phyloP scores from a whole-genome alignment of 1,284 basidiomycete species.

The Schizopora paradoxa region DNA sequence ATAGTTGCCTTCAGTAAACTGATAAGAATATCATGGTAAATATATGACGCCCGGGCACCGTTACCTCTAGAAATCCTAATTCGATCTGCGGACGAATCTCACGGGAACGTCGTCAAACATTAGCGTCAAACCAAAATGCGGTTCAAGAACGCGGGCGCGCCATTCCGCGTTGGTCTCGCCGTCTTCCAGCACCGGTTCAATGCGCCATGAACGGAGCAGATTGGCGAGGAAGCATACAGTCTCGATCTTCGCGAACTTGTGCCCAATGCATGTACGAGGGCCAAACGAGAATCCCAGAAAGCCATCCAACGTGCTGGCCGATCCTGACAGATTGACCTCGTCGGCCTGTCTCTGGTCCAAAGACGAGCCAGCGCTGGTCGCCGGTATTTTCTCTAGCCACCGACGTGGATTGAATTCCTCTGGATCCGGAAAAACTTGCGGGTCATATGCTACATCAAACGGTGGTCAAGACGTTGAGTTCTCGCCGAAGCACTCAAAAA shows the following conservation, averaged over 20 bases:
- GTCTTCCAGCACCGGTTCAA: slow-evolving; percentile 6
- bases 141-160: not conserved
- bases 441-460: slow-evolving; percentile 4
- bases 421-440: slow-evolving; percentile 17
- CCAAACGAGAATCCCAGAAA: slow-evolving; percentile 13
- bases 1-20: too few relatives aligned
- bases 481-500: not conserved
- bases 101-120: not conserved
- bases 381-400: slow-evolving; percentile 4
- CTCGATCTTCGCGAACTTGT: slow-evolving; percentile 12
- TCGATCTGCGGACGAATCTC: not conserved
- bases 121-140: not conserved
- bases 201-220: slow-evolving; percentile 8
- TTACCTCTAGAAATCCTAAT: not conserved
- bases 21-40: too few relatives aligned
- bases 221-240: slow-evolving; percentile 5
- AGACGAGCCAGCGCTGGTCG: too few relatives aligned
- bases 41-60: too few relatives aligned
- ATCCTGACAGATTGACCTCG: too few relatives aligned
- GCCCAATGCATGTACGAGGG: slow-evolving; percentile 15
- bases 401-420: slow-evolving; percentile 14
- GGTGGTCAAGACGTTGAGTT: not conserved
- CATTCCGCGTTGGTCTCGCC: slow-evolving; percentile 12
- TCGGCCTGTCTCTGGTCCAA: too few relatives aligned
- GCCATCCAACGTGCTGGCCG: not conserved